Base-by-base conservation (phyloP, 1,139 yeast genomes). In the Geotrichum reessii region DNA sequence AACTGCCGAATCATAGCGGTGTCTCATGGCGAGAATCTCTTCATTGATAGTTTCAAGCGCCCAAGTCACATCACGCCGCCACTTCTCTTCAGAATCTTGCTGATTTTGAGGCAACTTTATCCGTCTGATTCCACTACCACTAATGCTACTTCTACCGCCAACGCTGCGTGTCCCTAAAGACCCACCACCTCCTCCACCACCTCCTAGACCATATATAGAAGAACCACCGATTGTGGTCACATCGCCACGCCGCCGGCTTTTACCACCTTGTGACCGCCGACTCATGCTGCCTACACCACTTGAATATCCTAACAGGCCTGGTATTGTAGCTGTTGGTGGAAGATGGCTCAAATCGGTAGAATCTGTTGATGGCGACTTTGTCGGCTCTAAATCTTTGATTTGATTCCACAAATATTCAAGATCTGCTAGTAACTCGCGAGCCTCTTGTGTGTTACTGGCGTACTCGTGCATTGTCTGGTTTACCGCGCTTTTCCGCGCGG, bases 381-480 rank as follows among this genome's bases (percentile, higher is more conserved):
- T 33, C 0, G 62, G 56, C 12, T 58, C 56, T 47, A 83, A 67
- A 67, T 84, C 86, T 66, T 83, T 84, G 57, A 87, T 82, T 68
- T 85, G 91, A 67, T 84, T 86, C 92, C 93, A 87, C 50, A 86
- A 74, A 65, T 80, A 83, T 66, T 86, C 90, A 65, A 87, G 76
- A 65, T 86, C 93, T 51, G 78, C 74, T 58, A 86, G 74, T 56
- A 86, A 74, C 66, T 86, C 90, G 42, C 87, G 71, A 0, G 92
- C 85, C 65, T 86, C 91, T 58, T 78, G 74, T 0, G 90, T 81
- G 4, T 86, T 86, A 67, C 83, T 79, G 17, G 91, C 90, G 65
- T 86, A 86, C 2, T 79, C 74, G 61, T 78, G 78, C 92, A 88
- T 87, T 2, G 95, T 86, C 58, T 86, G 84, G 12, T 17, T 24